Percentiles rank a stretch among this genome's conserved stretches.
These are phyloP conservation scores for Dactylonectria macrodidyma DNA, from an alignment of 2,329 filamentous ascomycete genomes.

Conservation along the genomic window DNA sequence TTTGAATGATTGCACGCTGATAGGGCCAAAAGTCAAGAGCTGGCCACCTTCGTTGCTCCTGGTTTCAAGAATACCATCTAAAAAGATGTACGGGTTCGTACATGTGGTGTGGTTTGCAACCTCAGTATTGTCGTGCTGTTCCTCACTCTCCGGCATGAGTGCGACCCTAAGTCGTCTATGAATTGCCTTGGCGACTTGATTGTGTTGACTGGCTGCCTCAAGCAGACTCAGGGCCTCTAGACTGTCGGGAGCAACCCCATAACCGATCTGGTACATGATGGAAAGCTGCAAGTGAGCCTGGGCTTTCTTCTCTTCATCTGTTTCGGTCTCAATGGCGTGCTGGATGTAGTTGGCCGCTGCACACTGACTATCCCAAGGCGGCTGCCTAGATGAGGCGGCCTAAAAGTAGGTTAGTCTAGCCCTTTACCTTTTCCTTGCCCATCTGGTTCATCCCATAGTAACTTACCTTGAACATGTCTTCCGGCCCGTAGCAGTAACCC, in stretches of 20 bases:
- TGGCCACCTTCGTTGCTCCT: too few species aligned
- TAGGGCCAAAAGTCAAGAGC: background rate
- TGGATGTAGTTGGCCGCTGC: slow-evolving; percentile 17
- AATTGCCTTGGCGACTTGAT: slow-evolving; percentile 18
- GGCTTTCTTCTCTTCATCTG: background rate
- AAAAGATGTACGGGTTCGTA: too few species aligned
- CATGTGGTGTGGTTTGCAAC: too few species aligned
- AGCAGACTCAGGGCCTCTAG: slow-evolving; percentile 9
- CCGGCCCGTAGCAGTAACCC: slow-evolving; percentile 11
- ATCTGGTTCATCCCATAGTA: too few species aligned
- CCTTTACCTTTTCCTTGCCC: too few species aligned
- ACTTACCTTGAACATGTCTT: slow-evolving; percentile 26
- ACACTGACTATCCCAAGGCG: slow-evolving; percentile 21
- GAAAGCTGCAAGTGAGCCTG: slow-evolving; percentile 21
- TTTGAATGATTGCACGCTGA: slow-evolving; percentile 9
- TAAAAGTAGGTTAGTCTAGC: background rate
- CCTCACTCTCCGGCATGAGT: too few species aligned
- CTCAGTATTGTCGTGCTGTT: too few species aligned
- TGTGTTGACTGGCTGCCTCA: slow-evolving; percentile 1
- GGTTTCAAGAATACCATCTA: too few species aligned
- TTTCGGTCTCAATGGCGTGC: background rate
- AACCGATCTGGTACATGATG: slow-evolving; percentile 21
- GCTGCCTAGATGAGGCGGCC: background rate
- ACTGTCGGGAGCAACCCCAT: slow-evolving; percentile 19
- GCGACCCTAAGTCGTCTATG: background rate